A percentile compares a stretch with the other conserved stretches of the same genome.
phyloP scores from a whole-genome alignment of 306 rosid genomes.

The Abrus pulchellus region DNA sequence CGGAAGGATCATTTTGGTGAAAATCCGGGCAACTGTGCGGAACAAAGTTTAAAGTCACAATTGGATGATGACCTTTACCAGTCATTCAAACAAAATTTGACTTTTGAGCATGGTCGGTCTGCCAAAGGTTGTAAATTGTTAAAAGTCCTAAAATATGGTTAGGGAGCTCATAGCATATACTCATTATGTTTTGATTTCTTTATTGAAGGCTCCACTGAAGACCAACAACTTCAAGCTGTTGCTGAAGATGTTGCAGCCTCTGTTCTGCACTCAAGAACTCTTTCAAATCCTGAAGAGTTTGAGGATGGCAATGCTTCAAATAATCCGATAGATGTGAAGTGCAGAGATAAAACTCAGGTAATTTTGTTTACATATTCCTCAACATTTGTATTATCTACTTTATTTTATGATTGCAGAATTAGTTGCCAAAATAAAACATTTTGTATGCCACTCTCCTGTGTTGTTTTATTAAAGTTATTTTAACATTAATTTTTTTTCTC shows the following conservation, averaged over 20 bases:
- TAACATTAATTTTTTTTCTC: neutral
- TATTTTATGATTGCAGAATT: slow-evolving; percentile 10
- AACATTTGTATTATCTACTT: neutral
- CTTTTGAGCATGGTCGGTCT: slow-evolving; percentile 57
- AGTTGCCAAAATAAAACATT: slow-evolving; percentile 19
- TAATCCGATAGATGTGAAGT: slow-evolving; percentile 41
- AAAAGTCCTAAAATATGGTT: slow-evolving; percentile 11
- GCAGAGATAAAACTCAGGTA: slow-evolving; percentile 60
- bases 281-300: slow-evolving; percentile 58
- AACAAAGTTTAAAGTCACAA: slow-evolving; percentile 53
- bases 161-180: slow-evolving; percentile 20
- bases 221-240: slow-evolving; percentile 92
- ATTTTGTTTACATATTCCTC: slow-evolving; percentile 24
- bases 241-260: slow-evolving; percentile 94
- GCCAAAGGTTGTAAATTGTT: slow-evolving; percentile 60
- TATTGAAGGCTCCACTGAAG: slow-evolving; percentile 70
- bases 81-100: slow-evolving; percentile 59
- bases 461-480: slow-evolving; percentile 13
- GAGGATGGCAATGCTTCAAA: slow-evolving; percentile 52
- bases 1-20: slow-evolving; percentile 60
- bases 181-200: slow-evolving; percentile 42
- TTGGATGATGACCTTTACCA: slow-evolving; percentile 61
- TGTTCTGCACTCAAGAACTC: slow-evolving; percentile 66
- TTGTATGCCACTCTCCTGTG: neutral
- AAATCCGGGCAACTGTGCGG: slow-evolving; percentile 53